Evolutionary conservation across 495 filamentous ascomycete species (phyloP).

Genomic region (Aspergillus haitiensis): DNA sequence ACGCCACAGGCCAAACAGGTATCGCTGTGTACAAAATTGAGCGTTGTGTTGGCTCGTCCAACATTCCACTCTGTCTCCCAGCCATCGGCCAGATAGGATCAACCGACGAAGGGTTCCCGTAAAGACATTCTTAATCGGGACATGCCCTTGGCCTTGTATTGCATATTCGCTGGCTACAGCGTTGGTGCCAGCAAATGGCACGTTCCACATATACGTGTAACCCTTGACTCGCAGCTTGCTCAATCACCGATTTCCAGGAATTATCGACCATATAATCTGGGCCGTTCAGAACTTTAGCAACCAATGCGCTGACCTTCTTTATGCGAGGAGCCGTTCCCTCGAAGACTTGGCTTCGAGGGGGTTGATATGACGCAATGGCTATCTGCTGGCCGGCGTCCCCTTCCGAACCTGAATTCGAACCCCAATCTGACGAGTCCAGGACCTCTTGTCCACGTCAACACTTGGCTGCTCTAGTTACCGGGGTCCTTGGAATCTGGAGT

Average conservation of each 20-base stretch:
- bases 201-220: neutral
- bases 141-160: neutral
- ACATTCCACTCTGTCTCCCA: no score
- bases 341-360: conserved; percentile 22
- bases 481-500: conserved; percentile 9
- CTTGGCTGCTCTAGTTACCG: conserved; percentile 12
- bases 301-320: conserved; percentile 21
- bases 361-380: conserved; percentile 27
- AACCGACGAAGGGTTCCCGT: conserved; percentile 12
- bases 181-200: neutral
- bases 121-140: conserved; percentile 2
- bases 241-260: conserved; percentile 19
- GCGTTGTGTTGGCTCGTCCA: no score
- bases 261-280: conserved; percentile 20
- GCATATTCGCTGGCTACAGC: neutral
- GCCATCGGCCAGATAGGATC: no score
- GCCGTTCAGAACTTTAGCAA: conserved; percentile 27
- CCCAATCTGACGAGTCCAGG: conserved; percentile 10
- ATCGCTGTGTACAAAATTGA: no score
- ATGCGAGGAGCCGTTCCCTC: conserved; percentile 23
- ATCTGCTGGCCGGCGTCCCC: conserved; percentile 21
- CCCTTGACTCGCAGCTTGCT: conserved; percentile 15
- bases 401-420: conserved; percentile 8
- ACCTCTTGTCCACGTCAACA: conserved; percentile 11
- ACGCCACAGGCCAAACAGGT: no score